Percentiles rank a stretch among this genome's conserved stretches.
These are phyloP conservation scores for Diplodia mutila DNA, from an alignment of 2,329 filamentous ascomycete species.

Conservation along the genomic window DNA sequence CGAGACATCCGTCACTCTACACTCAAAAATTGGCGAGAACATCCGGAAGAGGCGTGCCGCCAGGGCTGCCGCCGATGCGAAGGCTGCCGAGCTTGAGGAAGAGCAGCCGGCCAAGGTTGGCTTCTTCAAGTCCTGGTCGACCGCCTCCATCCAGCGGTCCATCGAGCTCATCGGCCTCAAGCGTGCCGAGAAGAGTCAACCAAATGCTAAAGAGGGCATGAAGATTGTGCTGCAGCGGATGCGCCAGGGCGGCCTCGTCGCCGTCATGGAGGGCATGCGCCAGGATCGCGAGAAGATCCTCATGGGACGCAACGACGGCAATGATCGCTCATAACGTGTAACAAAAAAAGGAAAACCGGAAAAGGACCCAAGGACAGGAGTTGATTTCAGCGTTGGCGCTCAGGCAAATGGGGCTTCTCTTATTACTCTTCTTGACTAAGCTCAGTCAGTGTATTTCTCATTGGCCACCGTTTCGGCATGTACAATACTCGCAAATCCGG, in stretches of 20 bases:
- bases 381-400: conserved; percentile 24
- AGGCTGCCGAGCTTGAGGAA: conserved; percentile 44
- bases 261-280: conserved; percentile 72
- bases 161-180: conserved; percentile 79
- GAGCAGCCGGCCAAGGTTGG: conserved; percentile 56
- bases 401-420: conserved; percentile 21
- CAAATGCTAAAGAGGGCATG: conserved; percentile 84
- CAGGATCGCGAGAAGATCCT: conserved; percentile 55
- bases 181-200: conserved; percentile 76
- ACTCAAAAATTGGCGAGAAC: conserved; percentile 72
- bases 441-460: conserved; percentile 23
- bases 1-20: conserved; percentile 73
- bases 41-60: conserved; percentile 57
- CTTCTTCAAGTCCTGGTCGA: conserved; percentile 66
- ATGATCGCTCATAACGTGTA: conserved; percentile 15
- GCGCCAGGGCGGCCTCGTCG: conserved; percentile 67
- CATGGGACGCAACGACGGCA: conserved; percentile 22
- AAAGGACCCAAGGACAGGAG: conserved; percentile 14
- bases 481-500: background rate
- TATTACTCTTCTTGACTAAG: conserved; percentile 21
- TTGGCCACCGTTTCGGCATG: conserved; percentile 7
- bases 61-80: conserved; percentile 45
- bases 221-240: conserved; percentile 75
- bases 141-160: conserved; percentile 73
- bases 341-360: background rate